These are phyloP conservation scores for Thraustotheca clavata DNA, from an alignment of 352 stramenopile genomes.

Conservation along the genomic window DNA sequence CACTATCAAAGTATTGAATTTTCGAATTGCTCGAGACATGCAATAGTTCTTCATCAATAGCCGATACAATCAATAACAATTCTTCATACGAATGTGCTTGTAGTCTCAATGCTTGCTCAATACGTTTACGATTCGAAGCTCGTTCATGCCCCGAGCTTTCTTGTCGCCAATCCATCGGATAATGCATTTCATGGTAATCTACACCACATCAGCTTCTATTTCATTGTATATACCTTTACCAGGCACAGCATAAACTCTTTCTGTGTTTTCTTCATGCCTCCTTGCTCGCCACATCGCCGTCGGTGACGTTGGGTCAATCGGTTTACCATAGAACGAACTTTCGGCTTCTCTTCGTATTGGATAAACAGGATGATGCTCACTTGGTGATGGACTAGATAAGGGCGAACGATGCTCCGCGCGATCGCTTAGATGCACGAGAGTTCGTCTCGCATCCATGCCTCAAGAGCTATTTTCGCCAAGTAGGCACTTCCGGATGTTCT, in stretches of 20 bases:
- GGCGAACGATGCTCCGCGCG: background rate
- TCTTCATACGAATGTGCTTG: constrained; percentile 57
- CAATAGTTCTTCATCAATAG: constrained; percentile 73
- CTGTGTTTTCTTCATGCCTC: constrained; percentile 23
- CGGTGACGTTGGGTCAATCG: constrained; percentile 26
- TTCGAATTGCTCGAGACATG: constrained; percentile 61
- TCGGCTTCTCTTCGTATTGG: background rate
- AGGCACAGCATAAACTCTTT: constrained; percentile 25
- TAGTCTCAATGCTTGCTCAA: constrained; percentile 44
- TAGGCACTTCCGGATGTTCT: no score
- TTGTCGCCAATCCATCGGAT: constrained; percentile 36
- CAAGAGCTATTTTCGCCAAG: no score
- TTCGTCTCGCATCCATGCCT: no score
- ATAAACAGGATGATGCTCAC: background rate
- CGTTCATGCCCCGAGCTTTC: constrained; percentile 48
- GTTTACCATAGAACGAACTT: background rate
- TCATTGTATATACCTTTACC: background rate
- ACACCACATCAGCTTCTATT: constrained; percentile 21
- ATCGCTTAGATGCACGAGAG: background rate
- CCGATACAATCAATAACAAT: constrained; percentile 47
- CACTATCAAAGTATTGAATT: constrained; percentile 45
- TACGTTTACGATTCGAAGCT: constrained; percentile 48
- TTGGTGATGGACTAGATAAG: background rate
- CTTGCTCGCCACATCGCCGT: constrained; percentile 28
- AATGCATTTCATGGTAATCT: constrained; percentile 18